Base-by-base conservation (phyloP, 768 basidiomycete species). In the Pulveroboletus ravenelii region DNA sequence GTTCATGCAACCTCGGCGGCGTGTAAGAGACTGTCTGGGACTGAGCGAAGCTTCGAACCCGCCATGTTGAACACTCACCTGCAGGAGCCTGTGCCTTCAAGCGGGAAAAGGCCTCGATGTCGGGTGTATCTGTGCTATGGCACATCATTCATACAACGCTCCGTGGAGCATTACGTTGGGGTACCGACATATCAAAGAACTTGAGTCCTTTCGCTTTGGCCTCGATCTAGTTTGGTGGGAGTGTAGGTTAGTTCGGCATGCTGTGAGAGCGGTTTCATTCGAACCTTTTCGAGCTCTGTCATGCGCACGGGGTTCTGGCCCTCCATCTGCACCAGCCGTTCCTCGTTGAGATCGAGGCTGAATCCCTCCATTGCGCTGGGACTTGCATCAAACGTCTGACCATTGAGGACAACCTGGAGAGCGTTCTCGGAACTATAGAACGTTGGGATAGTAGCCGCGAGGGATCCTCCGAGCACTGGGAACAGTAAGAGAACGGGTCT, bases 231-330 rank as follows among this genome's bases (percentile, higher is more conserved):
- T 15, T 17, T 14, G 14, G 23, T 5, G 39, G 38, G 2, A 2
- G 27, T 5, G 38, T 34, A 7, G 35, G 30, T 57, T 1, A 40
- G 48, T 41, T 35, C 17, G 15, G 17, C 3, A 20, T 14, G 14
- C 5, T 29, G 15, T 18, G 13, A 8, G 2, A 17, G 9, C 7
- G 13, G 20, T 17, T 12, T 27, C 10, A 32, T 30, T 17, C 57
- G 9, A 29, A 87, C 88, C 84, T 95, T 96, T 59, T 93, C 85
- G n/a, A 87, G 70, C 69, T 96, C 93, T 13, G 91, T 81, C 72
- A 93, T 86, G 85, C 82, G 87, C 45, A 85, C 78, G 4, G 89
- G 85, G 10, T 72, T 72, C 61, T 82, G 72, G 32, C 78, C 86
- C 47, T 85, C 79, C 62, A 90, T 73, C 65, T 91, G 81, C 45